Percentiles rank a stretch among this genome's conserved stretches.
phyloP scores from a whole-genome alignment of 2,329 filamentous ascomycete species.

The Fusarium tricinctum region DNA sequence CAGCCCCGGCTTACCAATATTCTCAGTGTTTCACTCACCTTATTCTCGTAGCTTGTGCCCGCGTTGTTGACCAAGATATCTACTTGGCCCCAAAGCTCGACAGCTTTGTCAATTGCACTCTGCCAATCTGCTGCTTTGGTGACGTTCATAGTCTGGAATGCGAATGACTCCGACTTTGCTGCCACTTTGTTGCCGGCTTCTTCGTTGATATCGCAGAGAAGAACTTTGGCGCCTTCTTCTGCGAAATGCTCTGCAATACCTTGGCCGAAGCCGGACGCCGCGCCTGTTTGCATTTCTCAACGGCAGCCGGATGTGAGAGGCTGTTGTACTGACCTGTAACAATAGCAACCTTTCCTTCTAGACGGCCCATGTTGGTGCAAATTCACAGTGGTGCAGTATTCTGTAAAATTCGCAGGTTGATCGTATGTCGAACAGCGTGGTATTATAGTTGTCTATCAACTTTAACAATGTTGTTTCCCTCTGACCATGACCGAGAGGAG shows the following conservation, averaged over 20 bases:
- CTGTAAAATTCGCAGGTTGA: background rate
- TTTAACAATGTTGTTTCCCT: background rate
- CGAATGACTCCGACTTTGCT: background rate
- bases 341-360: conserved; percentile 26
- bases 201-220: conserved; percentile 15
- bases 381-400: background rate
- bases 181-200: background rate
- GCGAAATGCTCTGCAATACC: conserved; percentile 26
- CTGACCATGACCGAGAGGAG: background rate
- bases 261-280: conserved; percentile 30
- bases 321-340: background rate
- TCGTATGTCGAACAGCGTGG: background rate
- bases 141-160: conserved; percentile 16
- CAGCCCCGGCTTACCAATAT: rapidly evolving
- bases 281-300: conserved; percentile 3
- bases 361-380: conserved; percentile 4
- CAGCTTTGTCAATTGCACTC: background rate
- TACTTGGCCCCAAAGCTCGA: background rate
- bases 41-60: conserved; percentile 22
- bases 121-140: conserved; percentile 12
- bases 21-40: background rate
- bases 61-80: conserved; percentile 29
- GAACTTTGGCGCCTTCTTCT: conserved; percentile 9
- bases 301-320: rapidly evolving
- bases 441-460: background rate